These are phyloP conservation scores for Apiospora aurea DNA, from an alignment of 2,329 filamentous ascomycete genomes.

Conservation along the genomic window DNA sequence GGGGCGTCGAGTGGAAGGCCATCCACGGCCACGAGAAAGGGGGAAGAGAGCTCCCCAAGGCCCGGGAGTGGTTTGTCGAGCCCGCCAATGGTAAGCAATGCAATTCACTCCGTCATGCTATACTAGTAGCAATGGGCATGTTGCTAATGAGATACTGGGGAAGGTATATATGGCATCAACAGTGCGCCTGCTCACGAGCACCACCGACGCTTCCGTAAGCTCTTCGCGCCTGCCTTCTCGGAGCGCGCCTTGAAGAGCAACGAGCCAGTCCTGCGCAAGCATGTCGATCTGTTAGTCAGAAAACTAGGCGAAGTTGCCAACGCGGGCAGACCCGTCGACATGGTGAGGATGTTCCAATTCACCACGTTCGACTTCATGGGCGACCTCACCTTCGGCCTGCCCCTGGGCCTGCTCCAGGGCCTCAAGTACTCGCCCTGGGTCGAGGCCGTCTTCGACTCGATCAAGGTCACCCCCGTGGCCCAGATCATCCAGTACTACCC, in stretches of 20 bases:
- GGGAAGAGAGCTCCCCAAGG: not conserved
- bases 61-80: slow-evolving; percentile 30
- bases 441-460: slow-evolving; percentile 31
- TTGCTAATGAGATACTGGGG: not conserved
- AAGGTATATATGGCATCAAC: slow-evolving; percentile 19
- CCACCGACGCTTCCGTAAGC: slow-evolving; percentile 31
- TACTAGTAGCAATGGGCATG: not conserved
- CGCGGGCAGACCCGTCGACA: slow-evolving; percentile 28
- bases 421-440: slow-evolving; percentile 34
- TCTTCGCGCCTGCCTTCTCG: slow-evolving; percentile 35
- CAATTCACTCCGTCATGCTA: not conserved
- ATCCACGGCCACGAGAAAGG: slow-evolving; percentile 31
- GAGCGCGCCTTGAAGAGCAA: slow-evolving; percentile 27
- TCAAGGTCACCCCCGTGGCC: slow-evolving; percentile 32
- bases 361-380: slow-evolving; percentile 35
- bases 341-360: slow-evolving; percentile 33
- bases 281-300: slow-evolving; percentile 42
- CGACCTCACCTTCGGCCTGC: slow-evolving; percentile 33
- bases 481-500: slow-evolving; percentile 33
- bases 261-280: not conserved
- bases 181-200: slow-evolving; percentile 17
- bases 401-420: slow-evolving; percentile 28
- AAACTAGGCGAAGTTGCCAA: slow-evolving; percentile 41
- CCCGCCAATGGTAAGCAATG: slow-evolving; percentile 26
- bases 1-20: slow-evolving; percentile 31